Evolutionary conservation across 768 basidiomycete species (phyloP).

Genomic region (Melanogaster broomeanus): DNA sequence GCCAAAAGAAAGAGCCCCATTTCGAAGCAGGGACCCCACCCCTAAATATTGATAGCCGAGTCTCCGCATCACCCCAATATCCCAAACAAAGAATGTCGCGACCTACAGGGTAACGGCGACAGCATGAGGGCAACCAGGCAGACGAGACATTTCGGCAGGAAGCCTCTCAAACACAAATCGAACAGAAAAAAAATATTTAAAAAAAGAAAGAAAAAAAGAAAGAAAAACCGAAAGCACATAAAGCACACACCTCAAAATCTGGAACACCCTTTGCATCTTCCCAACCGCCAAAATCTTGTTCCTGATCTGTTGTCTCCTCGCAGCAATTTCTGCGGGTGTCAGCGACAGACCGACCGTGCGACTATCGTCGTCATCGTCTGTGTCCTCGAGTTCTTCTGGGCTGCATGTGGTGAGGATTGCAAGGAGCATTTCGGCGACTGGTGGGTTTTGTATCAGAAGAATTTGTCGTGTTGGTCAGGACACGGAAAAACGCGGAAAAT

Average conservation of each 20-base stretch:
- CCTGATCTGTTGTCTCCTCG: conserved; percentile 78
- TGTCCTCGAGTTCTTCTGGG: conserved; percentile 86
- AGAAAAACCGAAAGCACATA: neutral
- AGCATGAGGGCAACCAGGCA: no score
- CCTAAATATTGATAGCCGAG: no score
- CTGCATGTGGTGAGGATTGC: conserved; percentile 93
- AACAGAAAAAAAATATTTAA: no score
- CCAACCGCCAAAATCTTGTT: conserved; percentile 94
- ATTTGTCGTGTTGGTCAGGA: neutral
- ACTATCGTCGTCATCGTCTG: conserved; percentile 39
- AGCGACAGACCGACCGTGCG: conserved; percentile 28
- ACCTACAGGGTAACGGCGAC: no score
- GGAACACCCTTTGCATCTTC: conserved; percentile 87
- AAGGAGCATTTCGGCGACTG: conserved; percentile 97
- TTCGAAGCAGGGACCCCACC: no score
- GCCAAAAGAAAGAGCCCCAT: no score
- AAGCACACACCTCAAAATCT: conserved; percentile 72
- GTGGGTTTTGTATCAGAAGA: neutral
- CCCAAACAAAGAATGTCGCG: neutral
- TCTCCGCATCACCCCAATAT: no score
- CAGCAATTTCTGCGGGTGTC: conserved; percentile 45
- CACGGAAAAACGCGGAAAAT: neutral
- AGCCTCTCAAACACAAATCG: no score
- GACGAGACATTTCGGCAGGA: no score
- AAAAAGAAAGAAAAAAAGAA: no score